phyloP scores from a whole-genome alignment of 2,329 filamentous ascomycete genomes.

The Knoxdaviesia capensis region DNA sequence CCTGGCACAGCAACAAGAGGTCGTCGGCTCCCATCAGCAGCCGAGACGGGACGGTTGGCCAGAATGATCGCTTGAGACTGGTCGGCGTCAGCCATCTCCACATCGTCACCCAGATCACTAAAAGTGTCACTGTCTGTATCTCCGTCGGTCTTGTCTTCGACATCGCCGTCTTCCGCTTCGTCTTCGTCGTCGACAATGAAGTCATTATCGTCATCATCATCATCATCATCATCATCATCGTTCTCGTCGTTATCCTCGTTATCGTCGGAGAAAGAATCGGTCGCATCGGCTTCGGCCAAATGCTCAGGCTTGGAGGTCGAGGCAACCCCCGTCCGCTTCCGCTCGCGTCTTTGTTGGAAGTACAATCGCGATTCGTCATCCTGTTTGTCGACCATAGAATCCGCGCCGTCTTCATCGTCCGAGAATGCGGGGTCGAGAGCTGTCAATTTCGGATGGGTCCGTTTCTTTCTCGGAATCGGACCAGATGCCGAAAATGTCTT shows the following conservation, averaged over 20 bases:
- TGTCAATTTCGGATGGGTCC: conserved; percentile 7
- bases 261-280: not conserved
- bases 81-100: not conserved
- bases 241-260: not conserved
- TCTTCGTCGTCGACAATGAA: conserved; percentile 15
- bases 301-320: not conserved
- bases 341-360: not conserved
- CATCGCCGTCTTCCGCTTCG: conserved; percentile 3
- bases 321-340: not conserved
- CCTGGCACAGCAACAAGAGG: not conserved
- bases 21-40: not conserved
- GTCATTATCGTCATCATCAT: conserved; percentile 6
- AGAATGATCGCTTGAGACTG: conserved; percentile 1
- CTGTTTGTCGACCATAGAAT: not conserved
- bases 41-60: conserved; percentile 1
- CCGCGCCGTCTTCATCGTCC: conserved; percentile 1
- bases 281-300: not conserved
- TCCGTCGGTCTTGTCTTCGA: conserved; percentile 3
- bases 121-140: conserved; percentile 1
- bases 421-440: not conserved
- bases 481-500: no score
- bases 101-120: not conserved
- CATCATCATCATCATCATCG: conserved; percentile 6
- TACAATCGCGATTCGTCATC: not conserved
- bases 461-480: no score